Evolutionary conservation across 495 filamentous ascomycete species (phyloP).

Genomic region (Daldinia caldariorum): DNA sequence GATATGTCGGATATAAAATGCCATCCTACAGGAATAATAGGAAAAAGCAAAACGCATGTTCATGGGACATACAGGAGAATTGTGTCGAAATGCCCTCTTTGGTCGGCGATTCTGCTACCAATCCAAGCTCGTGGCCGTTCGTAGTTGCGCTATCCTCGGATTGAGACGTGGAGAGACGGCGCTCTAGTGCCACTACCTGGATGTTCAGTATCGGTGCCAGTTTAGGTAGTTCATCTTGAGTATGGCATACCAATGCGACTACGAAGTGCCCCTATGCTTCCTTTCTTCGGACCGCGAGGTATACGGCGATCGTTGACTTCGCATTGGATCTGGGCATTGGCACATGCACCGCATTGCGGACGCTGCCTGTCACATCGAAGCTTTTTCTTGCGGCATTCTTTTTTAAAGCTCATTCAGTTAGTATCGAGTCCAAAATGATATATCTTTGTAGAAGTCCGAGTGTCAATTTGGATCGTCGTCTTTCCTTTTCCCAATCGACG

Average conservation of each 20-base stretch:
- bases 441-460: neutral
- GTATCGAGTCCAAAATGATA: conserved; percentile 11
- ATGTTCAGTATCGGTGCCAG: conserved; percentile 15
- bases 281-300: conserved; percentile 63
- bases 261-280: conserved; percentile 61
- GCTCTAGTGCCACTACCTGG: conserved; percentile 48
- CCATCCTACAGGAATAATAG: conserved; percentile 30
- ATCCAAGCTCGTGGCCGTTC: conserved; percentile 31
- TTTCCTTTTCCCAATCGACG: neutral
- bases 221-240: neutral
- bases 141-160: conserved; percentile 27
- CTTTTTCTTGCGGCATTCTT: conserved; percentile 61
- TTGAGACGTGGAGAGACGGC: conserved; percentile 52
- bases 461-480: neutral
- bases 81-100: conserved; percentile 28
- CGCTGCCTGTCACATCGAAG: conserved; percentile 63
- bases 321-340: conserved; percentile 59
- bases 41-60: conserved; percentile 18
- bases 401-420: conserved; percentile 33
- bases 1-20: conserved; percentile 32
- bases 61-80: conserved; percentile 31
- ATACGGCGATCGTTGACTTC: conserved; percentile 59
- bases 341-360: conserved; percentile 62
- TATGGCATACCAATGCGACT: conserved; percentile 56
- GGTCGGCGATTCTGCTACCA: conserved; percentile 14